These are phyloP conservation scores for Salix arbutifolia DNA, from an alignment of 345 rosid species.

Conservation along the genomic window DNA sequence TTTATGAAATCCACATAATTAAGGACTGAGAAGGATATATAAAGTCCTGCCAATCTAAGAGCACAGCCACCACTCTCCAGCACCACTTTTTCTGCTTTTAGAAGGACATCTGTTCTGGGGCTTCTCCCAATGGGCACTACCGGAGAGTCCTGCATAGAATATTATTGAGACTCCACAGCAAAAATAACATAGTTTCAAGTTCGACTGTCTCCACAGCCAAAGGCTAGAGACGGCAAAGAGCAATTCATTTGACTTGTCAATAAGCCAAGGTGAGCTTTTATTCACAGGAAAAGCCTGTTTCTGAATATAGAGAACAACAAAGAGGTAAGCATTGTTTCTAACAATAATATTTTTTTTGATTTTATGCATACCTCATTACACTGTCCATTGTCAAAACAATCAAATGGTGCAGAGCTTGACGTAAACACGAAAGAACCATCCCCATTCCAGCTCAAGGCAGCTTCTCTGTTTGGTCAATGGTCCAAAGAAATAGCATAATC, in stretches of 20 bases:
- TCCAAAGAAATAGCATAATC: conserved; percentile 10
- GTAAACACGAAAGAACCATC: conserved; percentile 88
- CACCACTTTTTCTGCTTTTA: conserved; percentile 73
- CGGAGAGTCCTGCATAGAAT: conserved; percentile 64
- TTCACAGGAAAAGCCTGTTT: not conserved
- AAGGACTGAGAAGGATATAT: conserved; percentile 65
- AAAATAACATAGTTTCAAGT: not conserved
- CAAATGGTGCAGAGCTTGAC: conserved; percentile 84
- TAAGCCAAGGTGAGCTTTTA: not conserved
- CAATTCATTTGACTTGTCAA: not conserved
- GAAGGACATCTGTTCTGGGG: conserved; percentile 78
- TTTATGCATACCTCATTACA: conserved; percentile 32
- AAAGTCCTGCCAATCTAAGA: conserved; percentile 86
- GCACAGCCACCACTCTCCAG: conserved; percentile 72
- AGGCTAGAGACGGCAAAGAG: not conserved
- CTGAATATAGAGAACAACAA: not conserved
- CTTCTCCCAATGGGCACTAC: conserved; percentile 79
- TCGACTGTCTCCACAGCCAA: not conserved
- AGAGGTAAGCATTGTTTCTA: not conserved
- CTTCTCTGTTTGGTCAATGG: conserved; percentile 49
- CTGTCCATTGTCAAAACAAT: conserved; percentile 68
- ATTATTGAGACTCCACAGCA: not conserved
- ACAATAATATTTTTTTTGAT: not conserved
- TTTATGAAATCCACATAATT: conserved; percentile 1
- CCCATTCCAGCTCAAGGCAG: conserved; percentile 81